Percentiles rank a stretch among this genome's conserved stretches.
Evolutionary conservation across 345 rosid genomes (phyloP).

Genomic region (Gossypium longicalyx): DNA sequence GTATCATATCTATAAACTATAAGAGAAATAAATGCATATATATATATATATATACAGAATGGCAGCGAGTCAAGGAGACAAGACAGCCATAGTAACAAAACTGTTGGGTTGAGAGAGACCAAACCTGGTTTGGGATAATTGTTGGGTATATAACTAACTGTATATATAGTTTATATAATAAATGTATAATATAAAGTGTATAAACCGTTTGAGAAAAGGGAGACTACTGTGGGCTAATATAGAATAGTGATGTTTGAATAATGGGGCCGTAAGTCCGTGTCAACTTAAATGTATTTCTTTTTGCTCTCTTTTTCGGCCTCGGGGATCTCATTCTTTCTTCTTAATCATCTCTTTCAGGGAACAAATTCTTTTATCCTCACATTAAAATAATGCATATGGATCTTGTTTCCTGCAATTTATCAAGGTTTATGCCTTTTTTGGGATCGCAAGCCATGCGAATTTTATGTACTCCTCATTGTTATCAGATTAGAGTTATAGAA

Average conservation of each 20-base stretch:
- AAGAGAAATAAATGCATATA: not conserved
- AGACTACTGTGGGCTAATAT: not conserved
- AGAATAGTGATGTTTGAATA: not conserved
- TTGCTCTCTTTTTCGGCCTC: no score
- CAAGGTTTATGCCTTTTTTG: not conserved
- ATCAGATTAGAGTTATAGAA: no score
- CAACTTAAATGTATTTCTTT: not conserved
- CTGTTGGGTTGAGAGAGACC: not conserved
- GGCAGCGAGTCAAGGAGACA: not conserved
- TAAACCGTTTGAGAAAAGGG: not conserved
- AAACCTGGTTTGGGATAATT: not conserved
- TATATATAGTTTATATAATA: no score
- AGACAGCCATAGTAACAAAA: not conserved
- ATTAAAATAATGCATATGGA: not conserved
- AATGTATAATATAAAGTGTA: not conserved
- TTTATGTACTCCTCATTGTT: no score
- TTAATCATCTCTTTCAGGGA: slow-evolving; percentile 14
- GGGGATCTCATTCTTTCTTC: slow-evolving; percentile 17
- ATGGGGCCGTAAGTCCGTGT: slow-evolving; percentile 19
- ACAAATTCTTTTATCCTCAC: slow-evolving; percentile 14
- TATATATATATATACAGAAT: not conserved
- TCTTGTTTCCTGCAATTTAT: not conserved
- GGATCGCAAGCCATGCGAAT: not conserved
- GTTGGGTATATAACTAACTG: not conserved
- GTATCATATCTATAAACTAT: no score